Conservation (phyloP, 2,329 filamentous ascomycete genomes). For the Furcasterigmium sp. region DNA sequence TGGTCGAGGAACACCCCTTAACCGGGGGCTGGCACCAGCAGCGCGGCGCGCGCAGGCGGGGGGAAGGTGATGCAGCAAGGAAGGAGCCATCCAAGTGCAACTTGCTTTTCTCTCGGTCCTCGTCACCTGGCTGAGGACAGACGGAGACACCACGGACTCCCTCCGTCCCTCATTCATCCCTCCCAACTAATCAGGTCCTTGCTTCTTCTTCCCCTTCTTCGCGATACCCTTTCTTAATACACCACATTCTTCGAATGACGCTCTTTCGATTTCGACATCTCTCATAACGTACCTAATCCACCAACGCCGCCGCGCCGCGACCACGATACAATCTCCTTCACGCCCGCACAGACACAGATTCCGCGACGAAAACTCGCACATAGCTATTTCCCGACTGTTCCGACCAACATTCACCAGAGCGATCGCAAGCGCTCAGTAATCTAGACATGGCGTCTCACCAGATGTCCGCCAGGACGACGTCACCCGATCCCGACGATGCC, state of each 20-base stretch:
- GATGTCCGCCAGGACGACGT: conserved; percentile 24
- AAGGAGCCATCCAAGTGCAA: neutral
- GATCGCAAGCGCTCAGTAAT: no score
- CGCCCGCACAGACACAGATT: no score
- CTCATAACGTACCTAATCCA: no score
- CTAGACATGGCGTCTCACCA: conserved; percentile 31
- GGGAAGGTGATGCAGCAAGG: no score
- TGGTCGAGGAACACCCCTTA: neutral
- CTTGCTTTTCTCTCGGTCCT: neutral
- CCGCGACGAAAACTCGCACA: neutral
- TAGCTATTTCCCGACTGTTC: no score
- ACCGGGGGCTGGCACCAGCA: neutral
- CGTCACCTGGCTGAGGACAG: neutral
- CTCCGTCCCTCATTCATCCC: neutral
- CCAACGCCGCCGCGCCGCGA: no score
- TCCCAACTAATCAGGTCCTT: neutral
- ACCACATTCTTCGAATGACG: neutral
- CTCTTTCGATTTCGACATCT: neutral
- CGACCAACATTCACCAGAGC: no score
- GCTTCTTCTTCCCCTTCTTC: conserved; percentile 1
- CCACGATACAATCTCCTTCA: no score
- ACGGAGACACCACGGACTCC: neutral
- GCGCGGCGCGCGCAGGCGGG: no score
- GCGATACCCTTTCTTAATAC: conserved; percentile 1
- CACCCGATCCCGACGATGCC: conserved; percentile 31